phyloP scores from a whole-genome alignment of 2,329 filamentous ascomycete genomes.

The Annulohypoxylon truncatum region DNA sequence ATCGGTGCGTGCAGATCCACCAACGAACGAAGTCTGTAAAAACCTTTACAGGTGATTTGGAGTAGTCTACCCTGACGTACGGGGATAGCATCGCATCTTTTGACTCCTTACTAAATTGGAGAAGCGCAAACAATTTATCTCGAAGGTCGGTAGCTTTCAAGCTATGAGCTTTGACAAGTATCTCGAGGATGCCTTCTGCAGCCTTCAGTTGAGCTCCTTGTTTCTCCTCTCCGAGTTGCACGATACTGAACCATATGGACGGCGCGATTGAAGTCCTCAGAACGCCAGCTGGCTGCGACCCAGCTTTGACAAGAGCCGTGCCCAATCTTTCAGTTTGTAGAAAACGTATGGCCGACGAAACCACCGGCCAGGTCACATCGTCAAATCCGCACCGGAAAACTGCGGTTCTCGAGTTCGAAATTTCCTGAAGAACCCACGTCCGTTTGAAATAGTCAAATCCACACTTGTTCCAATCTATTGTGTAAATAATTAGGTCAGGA shows the following conservation, averaged over 20 bases:
- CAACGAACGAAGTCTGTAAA: slow-evolving; percentile 4
- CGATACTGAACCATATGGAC: slow-evolving; percentile 5
- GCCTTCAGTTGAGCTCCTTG: neutral
- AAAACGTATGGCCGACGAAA: neutral
- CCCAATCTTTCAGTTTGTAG: neutral
- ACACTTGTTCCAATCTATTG: neutral
- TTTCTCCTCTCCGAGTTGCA: neutral
- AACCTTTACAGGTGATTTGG: neutral
- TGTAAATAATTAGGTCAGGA: neutral
- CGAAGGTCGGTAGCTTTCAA: slow-evolving; percentile 8
- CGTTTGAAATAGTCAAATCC: slow-evolving; percentile 3
- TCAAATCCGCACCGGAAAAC: neutral
- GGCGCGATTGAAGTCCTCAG: neutral
- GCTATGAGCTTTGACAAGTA: neutral
- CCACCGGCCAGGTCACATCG: neutral
- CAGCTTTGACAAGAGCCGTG: neutral
- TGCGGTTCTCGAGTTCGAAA: neutral
- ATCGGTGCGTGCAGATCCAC: slow-evolving; percentile 11
- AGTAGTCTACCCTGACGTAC: neutral
- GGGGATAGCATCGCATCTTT: neutral
- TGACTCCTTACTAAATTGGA: neutral
- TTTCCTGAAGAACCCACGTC: slow-evolving; percentile 11
- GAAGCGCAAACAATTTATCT: slow-evolving; percentile 6
- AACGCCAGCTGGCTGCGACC: neutral
- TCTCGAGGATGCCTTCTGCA: neutral